phyloP scores from a whole-genome alignment of 352 stramenopile species.

The Phytopythium delawarense region DNA sequence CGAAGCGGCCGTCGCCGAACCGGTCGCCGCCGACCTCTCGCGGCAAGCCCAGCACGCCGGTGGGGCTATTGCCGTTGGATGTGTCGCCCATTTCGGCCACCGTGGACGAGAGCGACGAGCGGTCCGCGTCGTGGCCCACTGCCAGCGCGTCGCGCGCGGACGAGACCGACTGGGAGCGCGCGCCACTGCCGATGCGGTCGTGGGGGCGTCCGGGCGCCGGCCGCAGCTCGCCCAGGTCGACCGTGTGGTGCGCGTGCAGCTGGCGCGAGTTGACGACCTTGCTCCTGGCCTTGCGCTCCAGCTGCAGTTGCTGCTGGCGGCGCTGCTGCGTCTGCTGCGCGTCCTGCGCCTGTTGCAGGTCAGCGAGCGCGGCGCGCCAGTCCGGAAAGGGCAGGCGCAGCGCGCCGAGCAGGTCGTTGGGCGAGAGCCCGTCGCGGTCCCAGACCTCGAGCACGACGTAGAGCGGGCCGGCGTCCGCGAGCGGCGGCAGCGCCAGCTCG shows the following conservation, averaged over 20 bases:
- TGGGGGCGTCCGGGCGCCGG: constrained; percentile 9
- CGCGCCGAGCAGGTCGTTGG: constrained; percentile 62
- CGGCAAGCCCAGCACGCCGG: neutral
- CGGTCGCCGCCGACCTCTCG: neutral
- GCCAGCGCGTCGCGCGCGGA: constrained; percentile 1
- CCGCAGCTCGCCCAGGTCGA: constrained; percentile 6
- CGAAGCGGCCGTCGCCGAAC: neutral
- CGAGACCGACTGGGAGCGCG: constrained; percentile 22
- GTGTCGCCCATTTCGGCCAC: constrained; percentile 5
- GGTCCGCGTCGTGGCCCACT: constrained; percentile 11
- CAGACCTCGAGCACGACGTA: constrained; percentile 74
- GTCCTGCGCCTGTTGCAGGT: constrained; percentile 23
- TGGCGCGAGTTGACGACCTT: constrained; percentile 21
- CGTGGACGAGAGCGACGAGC: constrained; percentile 15
- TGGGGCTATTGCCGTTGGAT: constrained; percentile 9
- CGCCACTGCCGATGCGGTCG: constrained; percentile 1
- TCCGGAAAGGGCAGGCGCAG: constrained; percentile 70
- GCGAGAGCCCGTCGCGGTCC: constrained; percentile 66
- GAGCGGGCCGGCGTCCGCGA: constrained; percentile 45
- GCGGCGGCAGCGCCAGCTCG: constrained; percentile 45
- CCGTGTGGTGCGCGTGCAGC: constrained; percentile 8
- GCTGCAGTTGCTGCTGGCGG: neutral
- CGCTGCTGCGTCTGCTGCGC: constrained; percentile 6
- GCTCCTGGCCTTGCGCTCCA: neutral
- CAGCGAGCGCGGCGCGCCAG: constrained; percentile 46